Evolutionary conservation across 2,329 filamentous ascomycete species (phyloP), one percentile per base, ranked within the genome.

Genomic region (Colletotrichum paranaense): DNA sequence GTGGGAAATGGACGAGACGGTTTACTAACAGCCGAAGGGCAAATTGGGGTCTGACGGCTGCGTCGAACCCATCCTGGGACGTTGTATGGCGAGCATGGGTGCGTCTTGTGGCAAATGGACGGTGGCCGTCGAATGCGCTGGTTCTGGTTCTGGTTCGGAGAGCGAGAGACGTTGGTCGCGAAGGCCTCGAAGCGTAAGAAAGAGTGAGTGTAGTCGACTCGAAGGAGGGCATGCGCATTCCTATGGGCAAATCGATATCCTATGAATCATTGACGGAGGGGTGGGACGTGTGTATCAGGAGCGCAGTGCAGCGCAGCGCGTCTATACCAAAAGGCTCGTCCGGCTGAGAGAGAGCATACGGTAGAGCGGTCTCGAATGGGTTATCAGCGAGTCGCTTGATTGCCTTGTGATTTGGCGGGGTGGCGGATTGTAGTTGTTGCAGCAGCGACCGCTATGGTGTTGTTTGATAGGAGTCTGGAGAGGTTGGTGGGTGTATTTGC

Each of bases 11-110:
- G 49, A 64, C 64, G 42, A 58, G 56, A 22, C 52, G 66, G 55
- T 64, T 64, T 59, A 88, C 91, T 77, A 87, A 93, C 92, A 93
- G 79, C 92, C 92, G 87, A 93, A 93, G 49, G 90, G 89, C 79
- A 89, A 84, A 76, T 88, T 86, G 69, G 86, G 83, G 78, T 90
- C 86, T 78, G 87, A 84, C 80, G 87, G 86, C 83, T 87, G 88
- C 83, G 85, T 86, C 83, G 88, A 88, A 87, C 85, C 88, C 89
- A 91, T 91, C 80, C 84, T 89, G 81, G 85, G 86, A 86, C 82
- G 86, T 80, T 87, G 86, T 82, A 88, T 81, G 78, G 86, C 87
- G 79, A 90, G 87, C 89, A 91, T 91, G 86, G 81, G 83, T 85
- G 84, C 87, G 84, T 81, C 77, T 78, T 79, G 72, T 73, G 67